phyloP scores from a whole-genome alignment of 495 filamentous ascomycete species.

The Achaetomiella virescens region DNA sequence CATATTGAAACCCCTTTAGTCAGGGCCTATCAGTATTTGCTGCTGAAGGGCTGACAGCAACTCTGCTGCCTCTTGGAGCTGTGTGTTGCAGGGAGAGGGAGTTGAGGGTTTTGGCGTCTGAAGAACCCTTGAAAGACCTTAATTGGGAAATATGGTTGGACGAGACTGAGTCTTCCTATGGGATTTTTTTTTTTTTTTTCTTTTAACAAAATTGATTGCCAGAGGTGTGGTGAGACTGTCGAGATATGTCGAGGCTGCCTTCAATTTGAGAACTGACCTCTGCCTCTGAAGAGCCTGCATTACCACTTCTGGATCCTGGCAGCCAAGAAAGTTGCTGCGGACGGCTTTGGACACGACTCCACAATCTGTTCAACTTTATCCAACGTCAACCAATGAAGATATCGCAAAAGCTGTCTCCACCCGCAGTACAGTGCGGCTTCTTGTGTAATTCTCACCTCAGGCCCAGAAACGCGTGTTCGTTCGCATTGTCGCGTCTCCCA shows the following conservation, averaged over 20 bases:
- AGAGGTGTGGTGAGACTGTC: too few relatives aligned
- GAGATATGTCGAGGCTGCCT: background rate
- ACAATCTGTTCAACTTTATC: background rate
- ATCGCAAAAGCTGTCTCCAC: too few relatives aligned
- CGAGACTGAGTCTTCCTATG: background rate
- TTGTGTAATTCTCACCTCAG: background rate
- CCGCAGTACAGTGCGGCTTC: background rate
- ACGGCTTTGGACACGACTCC: background rate
- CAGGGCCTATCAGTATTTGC: background rate
- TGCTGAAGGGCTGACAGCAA: background rate
- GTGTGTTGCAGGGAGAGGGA: background rate
- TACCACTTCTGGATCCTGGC: too few relatives aligned
- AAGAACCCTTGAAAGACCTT: background rate
- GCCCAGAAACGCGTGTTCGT: conserved; percentile 3
- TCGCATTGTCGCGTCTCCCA: background rate
- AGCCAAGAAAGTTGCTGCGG: background rate
- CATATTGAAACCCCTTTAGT: conserved; percentile 10
- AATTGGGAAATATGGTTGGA: background rate
- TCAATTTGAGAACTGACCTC: too few relatives aligned
- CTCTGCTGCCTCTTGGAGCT: background rate
- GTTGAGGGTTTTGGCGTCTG: background rate
- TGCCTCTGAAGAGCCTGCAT: too few relatives aligned
- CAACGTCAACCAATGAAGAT: background rate
- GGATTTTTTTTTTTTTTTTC: too few relatives aligned
- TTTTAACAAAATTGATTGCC: background rate